Evolutionary conservation across 352 stramenopile genomes (phyloP).

Genomic region (Phytophthora fragariae): DNA sequence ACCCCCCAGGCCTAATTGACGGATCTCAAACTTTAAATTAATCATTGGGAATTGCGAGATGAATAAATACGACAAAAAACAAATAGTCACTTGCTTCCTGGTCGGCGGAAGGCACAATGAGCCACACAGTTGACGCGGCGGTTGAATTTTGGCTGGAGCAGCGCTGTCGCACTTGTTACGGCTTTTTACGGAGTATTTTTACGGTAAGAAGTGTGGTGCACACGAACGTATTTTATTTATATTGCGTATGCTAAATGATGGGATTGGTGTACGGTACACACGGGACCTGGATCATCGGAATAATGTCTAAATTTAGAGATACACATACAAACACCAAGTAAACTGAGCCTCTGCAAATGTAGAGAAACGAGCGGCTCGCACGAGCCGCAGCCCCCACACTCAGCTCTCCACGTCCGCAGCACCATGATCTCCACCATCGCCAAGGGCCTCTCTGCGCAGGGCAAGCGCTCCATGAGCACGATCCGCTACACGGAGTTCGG

Average conservation of each 20-base stretch:
- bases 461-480: slow-evolving; percentile 75
- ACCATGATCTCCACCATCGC: slow-evolving; percentile 70
- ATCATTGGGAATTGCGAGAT: slow-evolving; percentile 67
- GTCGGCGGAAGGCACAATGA: slow-evolving; percentile 19
- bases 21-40: slow-evolving; percentile 90
- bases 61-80: too few species aligned
- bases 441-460: slow-evolving; percentile 59
- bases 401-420: neutral
- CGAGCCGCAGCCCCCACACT: slow-evolving; percentile 9
- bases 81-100: slow-evolving; percentile 8
- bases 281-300: slow-evolving; percentile 30
- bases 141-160: slow-evolving; percentile 20
- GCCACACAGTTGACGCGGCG: neutral
- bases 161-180: slow-evolving; percentile 11
- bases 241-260: neutral
- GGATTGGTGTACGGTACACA: neutral
- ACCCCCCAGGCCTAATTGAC: slow-evolving; percentile 59
- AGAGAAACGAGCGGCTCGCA: slow-evolving; percentile 21
- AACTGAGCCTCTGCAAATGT: slow-evolving; percentile 1
- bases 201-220: slow-evolving; percentile 23
- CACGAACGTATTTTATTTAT: too few species aligned
- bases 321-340: slow-evolving; percentile 17
- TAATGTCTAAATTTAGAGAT: slow-evolving; percentile 18
- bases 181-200: slow-evolving; percentile 21
- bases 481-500: slow-evolving; percentile 80